Conservation (phyloP, 2,329 filamentous ascomycete species). For the Alternaria dauci region DNA sequence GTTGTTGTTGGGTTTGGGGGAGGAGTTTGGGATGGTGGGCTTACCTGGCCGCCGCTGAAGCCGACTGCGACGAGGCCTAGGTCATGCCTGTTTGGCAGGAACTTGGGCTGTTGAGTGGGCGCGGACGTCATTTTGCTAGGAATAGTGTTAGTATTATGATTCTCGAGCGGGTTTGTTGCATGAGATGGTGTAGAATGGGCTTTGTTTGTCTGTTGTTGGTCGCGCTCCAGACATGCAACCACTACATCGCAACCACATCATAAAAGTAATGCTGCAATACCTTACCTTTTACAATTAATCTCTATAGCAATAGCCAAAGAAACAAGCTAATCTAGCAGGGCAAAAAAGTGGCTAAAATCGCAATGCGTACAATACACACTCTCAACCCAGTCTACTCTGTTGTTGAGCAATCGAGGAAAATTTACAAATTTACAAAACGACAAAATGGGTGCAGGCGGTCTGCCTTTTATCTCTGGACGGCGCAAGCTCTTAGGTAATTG, state of each 20-base stretch:
- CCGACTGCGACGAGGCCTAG: constrained; percentile 93
- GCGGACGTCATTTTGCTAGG: constrained; percentile 60
- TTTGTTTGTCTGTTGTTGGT: constrained; percentile 7
- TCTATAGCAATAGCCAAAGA: background rate
- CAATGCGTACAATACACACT: constrained; percentile 4
- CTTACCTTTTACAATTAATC: background rate
- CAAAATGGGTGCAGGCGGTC: constrained; percentile 23
- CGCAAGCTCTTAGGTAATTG: constrained; percentile 49
- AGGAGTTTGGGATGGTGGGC: constrained; percentile 22
- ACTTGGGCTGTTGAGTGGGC: constrained; percentile 71
- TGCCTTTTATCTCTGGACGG: constrained; percentile 41
- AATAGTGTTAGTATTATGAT: constrained; percentile 2
- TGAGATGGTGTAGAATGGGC: background rate
- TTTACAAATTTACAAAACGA: constrained; percentile 1
- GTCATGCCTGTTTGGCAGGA: constrained; percentile 80
- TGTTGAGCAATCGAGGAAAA: background rate
- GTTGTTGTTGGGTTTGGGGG: background rate
- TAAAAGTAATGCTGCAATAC: background rate
- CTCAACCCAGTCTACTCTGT: background rate
- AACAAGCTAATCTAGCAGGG: background rate
- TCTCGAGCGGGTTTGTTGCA: background rate
- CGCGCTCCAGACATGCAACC: constrained; percentile 1
- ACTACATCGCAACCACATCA: background rate
- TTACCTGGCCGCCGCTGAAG: constrained; percentile 94
- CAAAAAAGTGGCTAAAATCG: background rate